phyloP scores from a whole-genome alignment of 129 eudicot genomes.

The Chrysanthemum lavandulifolium region DNA sequence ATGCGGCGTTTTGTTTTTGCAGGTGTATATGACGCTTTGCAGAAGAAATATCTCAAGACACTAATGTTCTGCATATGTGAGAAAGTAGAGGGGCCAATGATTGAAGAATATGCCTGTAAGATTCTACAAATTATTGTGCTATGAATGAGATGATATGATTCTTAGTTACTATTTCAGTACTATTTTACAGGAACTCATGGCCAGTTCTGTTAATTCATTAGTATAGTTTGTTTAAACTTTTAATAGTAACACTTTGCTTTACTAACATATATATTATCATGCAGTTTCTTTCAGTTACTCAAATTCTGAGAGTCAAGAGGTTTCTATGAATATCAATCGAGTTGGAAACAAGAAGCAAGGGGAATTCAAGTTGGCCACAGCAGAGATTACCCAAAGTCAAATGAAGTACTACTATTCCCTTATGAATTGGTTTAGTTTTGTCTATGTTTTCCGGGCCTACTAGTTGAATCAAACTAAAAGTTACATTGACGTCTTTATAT shows the following conservation, averaged over 20 bases:
- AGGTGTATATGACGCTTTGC: conserved; percentile 99
- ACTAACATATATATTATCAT: conserved; percentile 29
- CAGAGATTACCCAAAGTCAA: conserved; percentile 83
- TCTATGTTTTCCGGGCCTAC: conserved; percentile 5
- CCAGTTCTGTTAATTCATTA: conserved; percentile 4
- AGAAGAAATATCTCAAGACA: conserved; percentile 87
- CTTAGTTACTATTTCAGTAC: conserved; percentile 8
- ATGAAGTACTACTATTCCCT: conserved; percentile 67
- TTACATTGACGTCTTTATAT: conserved; percentile 3
- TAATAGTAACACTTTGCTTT: conserved; percentile 18
- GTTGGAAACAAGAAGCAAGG: conserved; percentile 82
- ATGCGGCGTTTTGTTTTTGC: conserved; percentile 10
- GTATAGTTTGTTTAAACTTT: neutral
- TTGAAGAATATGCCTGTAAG: conserved; percentile 96
- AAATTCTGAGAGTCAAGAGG: conserved; percentile 76
- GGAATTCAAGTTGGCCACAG: conserved; percentile 69
- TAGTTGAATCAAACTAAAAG: neutral
- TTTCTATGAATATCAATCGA: conserved; percentile 89
- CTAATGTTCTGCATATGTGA: conserved; percentile 92
- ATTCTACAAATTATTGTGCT: conserved; percentile 17
- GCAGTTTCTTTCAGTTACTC: conserved; percentile 98
- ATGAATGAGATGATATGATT: conserved; percentile 2
- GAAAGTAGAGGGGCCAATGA: conserved; percentile 80
- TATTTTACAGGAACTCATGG: conserved; percentile 7
- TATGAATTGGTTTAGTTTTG: conserved; percentile 18